Evolutionary conservation across 2,329 filamentous ascomycete species (phyloP).

Genomic region (Pseudopyrenochaeta lycopersici): DNA sequence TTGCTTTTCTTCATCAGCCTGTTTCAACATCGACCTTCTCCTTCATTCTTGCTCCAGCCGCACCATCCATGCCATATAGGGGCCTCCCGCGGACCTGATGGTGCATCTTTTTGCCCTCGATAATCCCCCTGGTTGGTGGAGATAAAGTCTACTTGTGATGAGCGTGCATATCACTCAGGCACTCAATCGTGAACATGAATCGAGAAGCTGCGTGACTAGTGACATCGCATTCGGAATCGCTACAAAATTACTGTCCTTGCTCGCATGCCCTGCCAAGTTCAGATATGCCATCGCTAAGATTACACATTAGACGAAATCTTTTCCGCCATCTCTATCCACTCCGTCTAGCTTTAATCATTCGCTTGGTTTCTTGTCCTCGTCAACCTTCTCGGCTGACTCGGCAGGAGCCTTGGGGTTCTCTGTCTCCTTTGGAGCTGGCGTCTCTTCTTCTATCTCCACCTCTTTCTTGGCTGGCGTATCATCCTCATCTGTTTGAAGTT

Average conservation of each 20-base stretch:
- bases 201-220: too few species aligned
- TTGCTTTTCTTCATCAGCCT: background rate
- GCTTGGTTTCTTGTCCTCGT: slow-evolving; percentile 12
- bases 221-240: too few species aligned
- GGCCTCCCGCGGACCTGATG: too few species aligned
- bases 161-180: too few species aligned
- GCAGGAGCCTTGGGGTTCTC: slow-evolving; percentile 19
- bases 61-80: too few species aligned
- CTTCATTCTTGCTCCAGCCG: too few species aligned
- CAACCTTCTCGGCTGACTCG: slow-evolving; percentile 12
- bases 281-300: background rate
- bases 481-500: slow-evolving; percentile 4
- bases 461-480: background rate
- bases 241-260: too few species aligned
- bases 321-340: background rate
- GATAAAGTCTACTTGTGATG: too few species aligned
- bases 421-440: slow-evolving; percentile 1
- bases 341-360: slow-evolving; percentile 3
- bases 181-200: too few species aligned
- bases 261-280: background rate
- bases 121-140: too few species aligned
- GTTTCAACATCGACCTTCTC: background rate
- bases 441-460: background rate
- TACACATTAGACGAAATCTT: background rate
- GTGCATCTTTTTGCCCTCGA: too few species aligned